phyloP scores from a whole-genome alignment of 208 protist species.

The Leptomonas seymouri region DNA sequence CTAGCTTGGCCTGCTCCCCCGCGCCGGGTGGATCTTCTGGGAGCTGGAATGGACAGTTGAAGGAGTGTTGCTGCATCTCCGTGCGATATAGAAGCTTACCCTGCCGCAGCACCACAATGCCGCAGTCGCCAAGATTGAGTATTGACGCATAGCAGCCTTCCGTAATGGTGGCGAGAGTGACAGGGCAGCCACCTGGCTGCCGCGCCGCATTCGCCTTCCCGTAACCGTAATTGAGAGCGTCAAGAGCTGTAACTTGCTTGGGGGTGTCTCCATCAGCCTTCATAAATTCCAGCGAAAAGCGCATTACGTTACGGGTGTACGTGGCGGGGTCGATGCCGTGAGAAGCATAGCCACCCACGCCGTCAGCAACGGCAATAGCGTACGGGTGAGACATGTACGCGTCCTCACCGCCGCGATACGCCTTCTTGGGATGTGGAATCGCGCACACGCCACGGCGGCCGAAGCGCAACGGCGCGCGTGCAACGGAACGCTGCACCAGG shows the following conservation, averaged over 20 bases:
- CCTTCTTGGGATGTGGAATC: conserved; percentile 82
- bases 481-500: neutral
- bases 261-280: conserved; percentile 18
- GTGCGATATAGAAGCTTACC: conserved; percentile 67
- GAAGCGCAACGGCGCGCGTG: conserved; percentile 37
- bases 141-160: conserved; percentile 64
- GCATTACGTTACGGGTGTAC: conserved; percentile 86
- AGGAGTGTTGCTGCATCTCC: conserved; percentile 79
- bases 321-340: conserved; percentile 74
- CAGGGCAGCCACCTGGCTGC: conserved; percentile 74
- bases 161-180: conserved; percentile 64
- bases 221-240: conserved; percentile 64
- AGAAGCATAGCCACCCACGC: conserved; percentile 80
- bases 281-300: conserved; percentile 54
- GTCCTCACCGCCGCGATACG: conserved; percentile 79
- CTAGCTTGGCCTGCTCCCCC: conserved; percentile 62
- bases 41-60: conserved; percentile 89
- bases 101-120: conserved; percentile 65
- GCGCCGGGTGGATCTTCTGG: conserved; percentile 72
- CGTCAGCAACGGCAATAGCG: conserved; percentile 85
- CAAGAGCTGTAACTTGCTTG: conserved; percentile 44
- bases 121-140: conserved; percentile 90
- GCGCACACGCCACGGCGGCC: conserved; percentile 69
- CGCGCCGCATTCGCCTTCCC: conserved; percentile 40
- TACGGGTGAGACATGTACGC: conserved; percentile 75